Evolutionary conservation across 73 alveolate genomes (phyloP).

Genomic region (Stentor coeruleus): DNA sequence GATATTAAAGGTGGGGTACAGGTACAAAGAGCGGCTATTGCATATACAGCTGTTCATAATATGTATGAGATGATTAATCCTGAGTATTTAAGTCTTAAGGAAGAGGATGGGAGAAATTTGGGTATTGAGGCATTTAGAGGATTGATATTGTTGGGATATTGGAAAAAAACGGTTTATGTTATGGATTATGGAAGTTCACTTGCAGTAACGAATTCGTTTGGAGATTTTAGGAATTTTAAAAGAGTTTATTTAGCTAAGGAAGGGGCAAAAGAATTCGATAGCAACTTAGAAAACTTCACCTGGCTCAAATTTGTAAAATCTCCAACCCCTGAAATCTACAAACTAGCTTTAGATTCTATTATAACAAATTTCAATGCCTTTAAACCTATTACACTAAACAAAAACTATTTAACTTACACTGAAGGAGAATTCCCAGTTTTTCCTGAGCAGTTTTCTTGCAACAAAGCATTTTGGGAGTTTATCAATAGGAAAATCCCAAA

Average conservation of each 20-base stretch:
- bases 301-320: slow-evolving; percentile 21
- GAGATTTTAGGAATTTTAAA: slow-evolving; percentile 29
- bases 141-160: slow-evolving; percentile 56
- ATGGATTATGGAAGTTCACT: slow-evolving; percentile 44
- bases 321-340: background rate
- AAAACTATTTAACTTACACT: background rate
- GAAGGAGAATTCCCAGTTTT: background rate
- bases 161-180: slow-evolving; percentile 65
- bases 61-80: slow-evolving; percentile 70
- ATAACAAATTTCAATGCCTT: background rate
- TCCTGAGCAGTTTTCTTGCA: background rate
- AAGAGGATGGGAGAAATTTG: slow-evolving; percentile 35
- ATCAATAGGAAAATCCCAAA: background rate
- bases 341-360: slow-evolving; percentile 27
- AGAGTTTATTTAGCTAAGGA: background rate
- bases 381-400: background rate
- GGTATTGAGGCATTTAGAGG: slow-evolving; percentile 34
- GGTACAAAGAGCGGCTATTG: slow-evolving; percentile 51
- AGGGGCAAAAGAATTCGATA: background rate
- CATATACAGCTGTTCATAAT: slow-evolving; percentile 79
- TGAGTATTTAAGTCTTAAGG: slow-evolving; percentile 50
- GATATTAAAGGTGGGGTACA: background rate
- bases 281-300: slow-evolving; percentile 16
- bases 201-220: slow-evolving; percentile 31
- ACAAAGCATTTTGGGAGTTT: background rate